Conservation (phyloP, 331 rosid genomes). For the Stylosanthes scabra region DNA sequence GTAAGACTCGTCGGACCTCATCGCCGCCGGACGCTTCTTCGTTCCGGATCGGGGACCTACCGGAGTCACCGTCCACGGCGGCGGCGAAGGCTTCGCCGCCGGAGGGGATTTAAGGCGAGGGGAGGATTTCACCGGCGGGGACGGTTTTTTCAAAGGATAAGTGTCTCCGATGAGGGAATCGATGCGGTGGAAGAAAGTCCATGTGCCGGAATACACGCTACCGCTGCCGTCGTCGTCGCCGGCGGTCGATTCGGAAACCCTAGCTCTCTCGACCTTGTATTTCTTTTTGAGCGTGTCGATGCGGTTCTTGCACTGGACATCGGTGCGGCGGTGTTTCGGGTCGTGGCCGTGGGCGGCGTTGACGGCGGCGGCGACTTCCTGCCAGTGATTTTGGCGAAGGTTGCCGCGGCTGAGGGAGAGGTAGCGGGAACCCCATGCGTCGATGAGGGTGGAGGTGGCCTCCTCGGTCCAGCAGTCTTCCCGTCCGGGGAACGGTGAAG, state of each 20-base stretch:
- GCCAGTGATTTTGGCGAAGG: conserved; percentile 78
- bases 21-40: conserved; percentile 52
- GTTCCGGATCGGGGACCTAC: conserved; percentile 69
- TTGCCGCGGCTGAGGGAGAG: conserved; percentile 59
- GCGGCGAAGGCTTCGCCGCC: conserved; percentile 32
- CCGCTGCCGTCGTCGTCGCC: conserved; percentile 16
- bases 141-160: conserved; percentile 32
- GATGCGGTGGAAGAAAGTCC: conserved; percentile 65
- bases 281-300: conserved; percentile 78
- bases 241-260: conserved; percentile 50
- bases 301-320: conserved; percentile 76
- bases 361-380: conserved; percentile 69
- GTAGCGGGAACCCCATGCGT: conserved; percentile 77
- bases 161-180: conserved; percentile 60
- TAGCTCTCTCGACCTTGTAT: conserved; percentile 76
- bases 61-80: conserved; percentile 52
- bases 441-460: conserved; percentile 73
- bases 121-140: conserved; percentile 34
- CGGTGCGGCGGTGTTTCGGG: conserved; percentile 52
- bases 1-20: conserved; percentile 4
- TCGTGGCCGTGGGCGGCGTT: conserved; percentile 63
- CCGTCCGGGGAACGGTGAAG: conserved; percentile 47
- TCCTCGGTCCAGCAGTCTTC: conserved; percentile 78
- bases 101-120: conserved; percentile 23
- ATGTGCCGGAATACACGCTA: conserved; percentile 45